Base-by-base conservation (phyloP, 75 land plant species). In the Picea sitchensis region DNA sequence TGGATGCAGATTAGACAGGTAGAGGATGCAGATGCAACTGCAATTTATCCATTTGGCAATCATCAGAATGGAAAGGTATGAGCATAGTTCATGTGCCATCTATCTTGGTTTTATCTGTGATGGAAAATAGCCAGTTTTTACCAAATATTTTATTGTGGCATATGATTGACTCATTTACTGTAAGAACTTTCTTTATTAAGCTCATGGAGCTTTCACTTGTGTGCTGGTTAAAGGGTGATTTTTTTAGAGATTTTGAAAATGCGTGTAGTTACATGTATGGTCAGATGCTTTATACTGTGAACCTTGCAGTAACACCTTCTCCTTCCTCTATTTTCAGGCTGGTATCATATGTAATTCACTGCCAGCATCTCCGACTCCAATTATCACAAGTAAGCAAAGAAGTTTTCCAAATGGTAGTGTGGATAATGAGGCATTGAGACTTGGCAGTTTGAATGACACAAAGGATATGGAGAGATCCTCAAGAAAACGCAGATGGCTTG, bases 241-340 rank as follows among this genome's bases (percentile, higher is more conserved):
- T 26, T 57, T 56, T 75, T 11, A 12, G 36, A 31, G 59, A 51
- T 51, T 75, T 58, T 30, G 8, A 44, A 51, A 54, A 21, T 73
- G 56, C 76, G 31, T 56, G 58, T 57, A 31, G 17, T 30, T 54
- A 6, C 36, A 30, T 58, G 36, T 30, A 75, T 51, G 36, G 20
- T 0, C 15, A 13, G 3, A 26, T 30, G 15, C 26, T 75, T 75
- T 75, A n/a, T 31, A 54, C 26, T n/a, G 4, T 11, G 8, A 44
- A 44, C 9, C 54, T 71, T 71, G n/a, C 56, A n/a, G 14, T 41
- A 71, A 71, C 26, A 81, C 76, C 41, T 21, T 84, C 21, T 63
- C 76, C 41, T 21, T 84, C 21, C 69, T 81, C 17, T 44, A 67
- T 72, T 86, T 68, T 51, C 79, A 89, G 91, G 87, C 65, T 56